These are phyloP conservation scores for Tilletia setariae DNA, from an alignment of 1,284 basidiomycete genomes.

Conservation along the genomic window DNA sequence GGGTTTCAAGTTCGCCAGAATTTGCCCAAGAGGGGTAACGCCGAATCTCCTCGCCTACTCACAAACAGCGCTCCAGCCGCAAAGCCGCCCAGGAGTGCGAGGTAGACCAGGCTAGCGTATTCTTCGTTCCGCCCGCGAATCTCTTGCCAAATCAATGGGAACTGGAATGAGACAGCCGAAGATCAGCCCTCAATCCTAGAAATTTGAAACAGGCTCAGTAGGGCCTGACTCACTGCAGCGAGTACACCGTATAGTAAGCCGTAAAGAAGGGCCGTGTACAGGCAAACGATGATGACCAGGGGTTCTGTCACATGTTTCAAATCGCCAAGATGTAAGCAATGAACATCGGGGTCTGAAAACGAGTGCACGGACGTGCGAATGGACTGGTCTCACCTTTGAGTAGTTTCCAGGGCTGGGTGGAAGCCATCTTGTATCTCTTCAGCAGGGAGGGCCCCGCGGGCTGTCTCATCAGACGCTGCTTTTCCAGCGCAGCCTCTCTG, in stretches of 20 bases:
- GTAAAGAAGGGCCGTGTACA: slow-evolving; percentile 28
- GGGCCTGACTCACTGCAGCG: slow-evolving; percentile 15
- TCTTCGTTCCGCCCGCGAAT: slow-evolving; percentile 21
- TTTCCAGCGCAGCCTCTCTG: slow-evolving; percentile 7
- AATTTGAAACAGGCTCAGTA: too few relatives aligned
- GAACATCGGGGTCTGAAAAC: background rate
- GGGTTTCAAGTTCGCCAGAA: too few relatives aligned
- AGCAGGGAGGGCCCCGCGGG: background rate
- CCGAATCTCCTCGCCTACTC: background rate
- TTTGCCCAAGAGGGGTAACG: too few relatives aligned
- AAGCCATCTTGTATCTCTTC: slow-evolving; percentile 14
- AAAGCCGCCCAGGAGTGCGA: slow-evolving; percentile 24
- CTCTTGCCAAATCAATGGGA: slow-evolving; percentile 26
- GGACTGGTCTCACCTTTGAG: slow-evolving; percentile 13
- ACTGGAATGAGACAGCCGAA: background rate
- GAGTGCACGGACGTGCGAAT: background rate
- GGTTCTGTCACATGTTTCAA: slow-evolving; percentile 22
- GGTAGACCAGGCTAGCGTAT: slow-evolving; percentile 23
- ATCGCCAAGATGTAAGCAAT: background rate
- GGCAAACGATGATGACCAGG: slow-evolving; percentile 24
- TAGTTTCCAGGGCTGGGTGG: slow-evolving; percentile 20
- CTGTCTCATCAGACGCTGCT: background rate
- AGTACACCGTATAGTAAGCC: slow-evolving; percentile 29
- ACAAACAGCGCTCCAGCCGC: slow-evolving; percentile 11
- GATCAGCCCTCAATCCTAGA: too few relatives aligned